Evolutionary conservation across 371 early-diverging fungal species (phyloP), one percentile per base, ranked within the genome.

Genomic region (Aphelidium insulamus): DNA sequence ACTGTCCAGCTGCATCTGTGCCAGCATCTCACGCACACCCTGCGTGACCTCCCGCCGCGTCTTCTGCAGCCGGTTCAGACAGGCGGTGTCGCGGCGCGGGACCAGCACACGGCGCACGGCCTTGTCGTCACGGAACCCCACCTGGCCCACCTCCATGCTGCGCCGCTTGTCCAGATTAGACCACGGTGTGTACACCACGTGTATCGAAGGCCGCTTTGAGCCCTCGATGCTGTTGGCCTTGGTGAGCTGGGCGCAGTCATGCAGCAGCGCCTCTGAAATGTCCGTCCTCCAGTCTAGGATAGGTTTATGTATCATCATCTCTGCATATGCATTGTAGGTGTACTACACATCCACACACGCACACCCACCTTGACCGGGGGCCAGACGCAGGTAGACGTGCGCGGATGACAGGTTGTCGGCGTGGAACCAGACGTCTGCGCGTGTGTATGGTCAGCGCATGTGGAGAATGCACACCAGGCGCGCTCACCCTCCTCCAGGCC

Each of bases 221-320:
- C 80, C 83, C 51, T 84, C 80, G 39, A 87, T 90, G 44, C 75
- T 74, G 60, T 94, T 94, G 15, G 91, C 92, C 55, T 94, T 94
- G 34, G 79, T 78, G 2, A 94, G 61, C 46, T 94, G 95, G 2
- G 84, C 95, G 19, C 71, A 59, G 41, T 94, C 95, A 26, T 60
- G 55, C 6, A 94, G 52, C 10, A 87, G 65, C 2, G 33, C 49
- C 35, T 61, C 42, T 0, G 80, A 75, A 18, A 94, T 79, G 37
- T 57, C 53, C 9, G 79, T 74, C 91, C 62, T n/a, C n/a, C n/a
- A n/a, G n/a, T n/a, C n/a, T n/a, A n/a, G n/a, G n/a, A n/a, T n/a
- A n/a, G n/a, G n/a, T n/a, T n/a, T n/a, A n/a, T n/a, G n/a, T n/a
- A n/a, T n/a, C n/a, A n/a, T n/a, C n/a, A n/a, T n/a, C n/a, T n/a